Base-by-base conservation (phyloP, 202 grass and related monocot species). In the Eragrostis tef region DNA sequence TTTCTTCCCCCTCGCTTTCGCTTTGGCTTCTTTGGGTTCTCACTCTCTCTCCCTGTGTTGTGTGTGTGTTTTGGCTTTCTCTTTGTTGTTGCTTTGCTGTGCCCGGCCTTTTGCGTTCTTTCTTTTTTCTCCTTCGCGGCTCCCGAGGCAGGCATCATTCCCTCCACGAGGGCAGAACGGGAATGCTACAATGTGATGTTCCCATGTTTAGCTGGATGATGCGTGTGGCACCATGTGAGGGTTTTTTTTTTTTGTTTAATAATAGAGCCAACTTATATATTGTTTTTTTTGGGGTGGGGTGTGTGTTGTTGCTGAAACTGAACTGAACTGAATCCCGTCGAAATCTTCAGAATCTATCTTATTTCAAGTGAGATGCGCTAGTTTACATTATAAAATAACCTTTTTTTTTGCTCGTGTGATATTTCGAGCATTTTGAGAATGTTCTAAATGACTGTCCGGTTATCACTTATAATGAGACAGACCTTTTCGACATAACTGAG, bases 91-190 rank as follows among this genome's bases (percentile, higher is more conserved):
- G 78, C 78, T 69, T 80, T 80, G 77, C 65, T 46, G 77, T 79
- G 77, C 63, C 43, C 63, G 48, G 9, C 77, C 78, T 69, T 80
- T 80, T 80, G 63, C 50, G 42, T 70, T 80, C 73, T 68, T 64
- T 89, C 36, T 42, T 13, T 63, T 42, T 19, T 16, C n/a, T 46
- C 62, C 61, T 16, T 77, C 87, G 77, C 89, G 41, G 62, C 68
- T 80, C 87, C 82, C 82, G 87, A 92, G 82, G 65, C 85, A 64
- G 69, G 71, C 83, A 90, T 97, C 89, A 91, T 90, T 92, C 76
- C 65, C 56, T 86, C 83, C 85, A 71, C 84, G 46, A 73, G 89
- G 89, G 87, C 73, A 90, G 77, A 86, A 91, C 46, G 69, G 94
- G 81, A 19, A 89, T 13, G 11, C 19, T 11, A 2, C 1, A 2